phyloP scores from a whole-genome alignment of 164 flowering plant species.

The Tetrastigma voinierianum region DNA sequence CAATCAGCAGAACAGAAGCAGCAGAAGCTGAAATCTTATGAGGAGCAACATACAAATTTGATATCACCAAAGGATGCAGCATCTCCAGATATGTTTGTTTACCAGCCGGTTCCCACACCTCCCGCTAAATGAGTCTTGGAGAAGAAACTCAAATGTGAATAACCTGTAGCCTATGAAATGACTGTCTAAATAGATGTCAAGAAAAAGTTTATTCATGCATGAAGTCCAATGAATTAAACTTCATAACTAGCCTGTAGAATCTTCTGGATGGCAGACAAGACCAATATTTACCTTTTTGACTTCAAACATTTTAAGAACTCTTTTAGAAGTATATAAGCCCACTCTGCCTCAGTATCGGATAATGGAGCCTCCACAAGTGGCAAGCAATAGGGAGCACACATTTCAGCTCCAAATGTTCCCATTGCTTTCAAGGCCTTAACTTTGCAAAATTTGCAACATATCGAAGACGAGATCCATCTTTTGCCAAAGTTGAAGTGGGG shows the following conservation, averaged over 20 bases:
- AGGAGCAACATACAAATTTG: constrained; percentile 65
- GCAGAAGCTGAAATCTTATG: constrained; percentile 81
- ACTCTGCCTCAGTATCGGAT: constrained; percentile 77
- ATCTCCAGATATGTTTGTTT: constrained; percentile 72
- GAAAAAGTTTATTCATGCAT: not conserved
- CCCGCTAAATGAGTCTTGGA: constrained; percentile 92
- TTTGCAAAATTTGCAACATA: constrained; percentile 83
- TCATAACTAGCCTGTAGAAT: constrained; percentile 79
- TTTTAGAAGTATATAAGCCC: constrained; percentile 58
- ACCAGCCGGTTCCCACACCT: constrained; percentile 76
- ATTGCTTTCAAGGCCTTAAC: constrained; percentile 78
- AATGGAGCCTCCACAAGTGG: constrained; percentile 48
- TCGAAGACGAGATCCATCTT: constrained; percentile 59
- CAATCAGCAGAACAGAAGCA: constrained; percentile 90
- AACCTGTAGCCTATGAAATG: constrained; percentile 70
- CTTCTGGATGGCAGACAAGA: constrained; percentile 80
- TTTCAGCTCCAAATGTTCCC: constrained; percentile 89
- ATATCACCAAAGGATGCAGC: constrained; percentile 76
- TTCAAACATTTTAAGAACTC: constrained; percentile 77
- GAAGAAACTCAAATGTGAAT: constrained; percentile 87
- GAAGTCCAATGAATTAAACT: constrained; percentile 13
- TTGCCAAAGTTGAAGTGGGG: constrained; percentile 81
- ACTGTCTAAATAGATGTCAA: constrained; percentile 9
- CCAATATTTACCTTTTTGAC: constrained; percentile 49
- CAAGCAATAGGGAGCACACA: constrained; percentile 81